Evolutionary conservation across 2,329 filamentous ascomycete genomes (phyloP), one percentile per base, ranked within the genome.

Genomic region (Epichloe scottii): DNA sequence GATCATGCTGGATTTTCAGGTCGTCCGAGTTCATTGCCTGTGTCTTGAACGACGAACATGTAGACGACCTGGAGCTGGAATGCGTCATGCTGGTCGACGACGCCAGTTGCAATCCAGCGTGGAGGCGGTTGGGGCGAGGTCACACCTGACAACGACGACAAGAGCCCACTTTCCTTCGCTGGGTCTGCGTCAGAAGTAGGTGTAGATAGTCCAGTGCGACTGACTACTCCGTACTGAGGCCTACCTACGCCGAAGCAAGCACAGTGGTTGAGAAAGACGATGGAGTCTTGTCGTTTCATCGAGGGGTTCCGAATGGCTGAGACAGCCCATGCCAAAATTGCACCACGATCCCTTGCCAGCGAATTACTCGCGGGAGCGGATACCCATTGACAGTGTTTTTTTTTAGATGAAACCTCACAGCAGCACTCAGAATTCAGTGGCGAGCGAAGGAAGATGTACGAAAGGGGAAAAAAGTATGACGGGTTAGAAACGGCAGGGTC

Each of bases 21-120:
- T 58, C 57, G 54, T 58, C 57, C 50, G 56, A 56, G 51, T 62
- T 59, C 64, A 65, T 65, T 55, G 57, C 60, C 57, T 52, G 58
- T 49, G 55, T 55, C 53, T 47, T 42, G 42, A 44, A 40, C 26
- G 50, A 56, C 52, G 54, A 57, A 54, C 51, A 53, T 53, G 41
- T 52, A 52, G 53, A 49, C 52, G 50, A 54, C 50, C 57, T 53
- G 56, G 53, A 55, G 57, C 57, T 58, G 60, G 63, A 63, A 65
- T 58, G 59, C 39, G 56, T 48, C 54, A 54, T 59, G 55, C 58
- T 56, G 59, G 57, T 59, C 50, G 35, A 48, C 44, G 26, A 35
- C 34, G 48, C 39, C 38, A 49, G 37, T 23, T 55, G 58, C 58
- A 60, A 59, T 59, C 59, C 58, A 60, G 55, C 45, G 54, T 39